phyloP scores from a whole-genome alignment of 495 filamentous ascomycete genomes.

The Hyaloscypha variabilis region DNA sequence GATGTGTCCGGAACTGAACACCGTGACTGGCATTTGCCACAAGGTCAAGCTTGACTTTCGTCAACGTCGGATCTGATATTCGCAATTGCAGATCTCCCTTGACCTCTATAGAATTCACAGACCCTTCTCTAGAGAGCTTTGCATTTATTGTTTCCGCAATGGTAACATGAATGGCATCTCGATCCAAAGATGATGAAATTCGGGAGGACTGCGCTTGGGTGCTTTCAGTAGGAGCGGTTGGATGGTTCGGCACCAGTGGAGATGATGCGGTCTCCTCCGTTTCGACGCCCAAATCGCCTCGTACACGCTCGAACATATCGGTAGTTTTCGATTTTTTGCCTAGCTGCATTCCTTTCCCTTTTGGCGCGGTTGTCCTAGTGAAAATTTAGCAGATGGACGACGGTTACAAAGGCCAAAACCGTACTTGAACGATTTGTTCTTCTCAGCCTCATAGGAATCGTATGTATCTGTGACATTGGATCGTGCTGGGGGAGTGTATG shows the following conservation, averaged over 20 bases:
- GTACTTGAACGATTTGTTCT: constrained; percentile 73
- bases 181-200: constrained; percentile 66
- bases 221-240: constrained; percentile 58
- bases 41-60: constrained; percentile 84
- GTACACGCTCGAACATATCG: constrained; percentile 95
- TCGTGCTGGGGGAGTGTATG: constrained; percentile 81
- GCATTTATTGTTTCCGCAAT: constrained; percentile 87
- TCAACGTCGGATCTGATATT: constrained; percentile 83
- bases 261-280: constrained; percentile 71
- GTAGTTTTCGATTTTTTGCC: constrained; percentile 97
- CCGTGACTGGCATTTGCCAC: constrained; percentile 71
- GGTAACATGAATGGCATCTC: constrained; percentile 82
- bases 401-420: constrained; percentile 26
- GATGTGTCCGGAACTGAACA: constrained; percentile 89
- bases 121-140: constrained; percentile 82
- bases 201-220: constrained; percentile 52
- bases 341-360: constrained; percentile 97
- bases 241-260: constrained; percentile 70
- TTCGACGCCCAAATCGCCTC: constrained; percentile 81
- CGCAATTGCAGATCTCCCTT: constrained; percentile 89
- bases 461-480: constrained; percentile 78
- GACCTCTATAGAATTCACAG: constrained; percentile 79
- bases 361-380: constrained; percentile 63
- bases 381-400: constrained; percentile 31
- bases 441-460: constrained; percentile 93